Evolutionary conservation across 1,284 basidiomycete species (phyloP).

Genomic region (Trichosporon asahii): DNA sequence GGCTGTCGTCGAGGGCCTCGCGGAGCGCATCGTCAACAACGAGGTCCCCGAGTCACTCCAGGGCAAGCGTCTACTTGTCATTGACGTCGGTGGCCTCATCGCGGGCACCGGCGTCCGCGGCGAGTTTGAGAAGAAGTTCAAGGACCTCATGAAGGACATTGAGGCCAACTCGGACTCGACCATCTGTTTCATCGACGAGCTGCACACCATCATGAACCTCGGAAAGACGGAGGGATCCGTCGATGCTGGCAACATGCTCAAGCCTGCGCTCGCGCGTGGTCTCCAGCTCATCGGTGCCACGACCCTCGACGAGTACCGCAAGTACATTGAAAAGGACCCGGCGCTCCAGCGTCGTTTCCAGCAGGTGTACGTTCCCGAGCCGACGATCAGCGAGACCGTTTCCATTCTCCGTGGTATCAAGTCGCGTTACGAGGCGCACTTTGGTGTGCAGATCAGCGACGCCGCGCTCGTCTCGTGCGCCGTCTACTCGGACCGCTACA

Average conservation of each 20-base stretch:
- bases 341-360: slow-evolving; percentile 88
- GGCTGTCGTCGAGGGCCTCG: slow-evolving; percentile 82
- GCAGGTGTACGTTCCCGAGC: slow-evolving; percentile 81
- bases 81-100: slow-evolving; percentile 76
- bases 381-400: slow-evolving; percentile 77
- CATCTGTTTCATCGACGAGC: slow-evolving; percentile 89
- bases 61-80: slow-evolving; percentile 72
- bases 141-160: slow-evolving; percentile 77
- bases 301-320: slow-evolving; percentile 84
- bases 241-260: slow-evolving; percentile 70
- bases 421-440: slow-evolving; percentile 77
- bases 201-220: slow-evolving; percentile 62
- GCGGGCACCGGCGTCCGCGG: slow-evolving; percentile 85
- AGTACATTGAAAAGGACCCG: slow-evolving; percentile 87
- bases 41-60: slow-evolving; percentile 89
- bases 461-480: slow-evolving; percentile 80
- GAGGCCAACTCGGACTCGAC: slow-evolving; percentile 66
- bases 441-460: slow-evolving; percentile 86
- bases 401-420: slow-evolving; percentile 86
- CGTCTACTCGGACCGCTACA: slow-evolving; percentile 74
- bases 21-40: slow-evolving; percentile 78
- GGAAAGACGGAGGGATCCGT: slow-evolving; percentile 89
- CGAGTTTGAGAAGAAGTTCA: slow-evolving; percentile 90
- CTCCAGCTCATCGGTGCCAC: slow-evolving; percentile 83
- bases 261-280: slow-evolving; percentile 70